Evolutionary conservation across 1,284 basidiomycete genomes (phyloP), one percentile per base, ranked within the genome.

Genomic region (Cutaneotrichosporon cavernicola): DNA sequence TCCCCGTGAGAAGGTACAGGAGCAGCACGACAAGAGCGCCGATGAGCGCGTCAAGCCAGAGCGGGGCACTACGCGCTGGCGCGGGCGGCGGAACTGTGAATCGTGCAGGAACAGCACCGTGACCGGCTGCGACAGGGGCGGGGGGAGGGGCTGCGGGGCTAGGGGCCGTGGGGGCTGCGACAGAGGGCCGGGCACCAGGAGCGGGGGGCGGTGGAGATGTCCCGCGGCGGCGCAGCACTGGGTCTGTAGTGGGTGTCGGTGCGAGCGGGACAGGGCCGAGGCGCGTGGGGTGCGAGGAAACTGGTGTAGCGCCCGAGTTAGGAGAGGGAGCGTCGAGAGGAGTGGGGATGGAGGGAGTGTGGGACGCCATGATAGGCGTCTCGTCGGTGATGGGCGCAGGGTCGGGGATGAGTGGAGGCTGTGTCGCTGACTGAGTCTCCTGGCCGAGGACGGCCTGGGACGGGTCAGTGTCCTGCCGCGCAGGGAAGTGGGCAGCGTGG

Each of bases 11-110:
- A 7, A 66, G 53, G 58, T 53, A 56, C 52, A 67, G 4, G 59
- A 66, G 49, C 60, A 71, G n/a, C 86, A 86, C 77, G 55, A 65
- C 34, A 8, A 67, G 53, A 5, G 47, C 9, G 32, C 55, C 66
- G 9, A 71, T 67, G 49, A 69, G 55, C 4, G 57, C 56, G 56
- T 69, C 67, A 22, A 69, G 66, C 66, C 65, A 69, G 8, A 66
- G 38, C 7, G 66, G 58, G 3, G 61, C 4, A 6, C 40, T 63
- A 2, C 50, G 60, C n/a, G 13, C 30, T 0, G 50, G 26, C 13
- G 31, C 22, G 32, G 18, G 60, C 26, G 49, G 59, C 2, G 34
- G 60, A 22, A 38, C 40, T 3, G 57, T 30, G 49, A 53, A 43
- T 47, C 58, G 58, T 13, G 36, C 52, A 4, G 61, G 47, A 7